Conservation (phyloP, 75 land plant species). For the Isoetes taiwanensis region DNA sequence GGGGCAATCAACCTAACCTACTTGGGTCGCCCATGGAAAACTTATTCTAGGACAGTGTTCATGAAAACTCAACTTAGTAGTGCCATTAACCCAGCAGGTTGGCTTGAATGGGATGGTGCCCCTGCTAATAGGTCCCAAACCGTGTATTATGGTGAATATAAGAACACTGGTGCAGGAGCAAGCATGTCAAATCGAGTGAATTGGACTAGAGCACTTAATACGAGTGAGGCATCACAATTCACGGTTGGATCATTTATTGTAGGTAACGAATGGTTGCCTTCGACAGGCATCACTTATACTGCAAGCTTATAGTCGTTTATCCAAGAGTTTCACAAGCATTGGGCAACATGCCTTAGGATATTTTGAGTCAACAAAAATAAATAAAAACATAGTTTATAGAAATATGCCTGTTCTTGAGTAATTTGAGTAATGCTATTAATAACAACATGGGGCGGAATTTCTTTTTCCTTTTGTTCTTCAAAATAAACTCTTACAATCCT, state of each 20-base stretch:
- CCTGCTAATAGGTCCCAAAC: conserved; percentile 14
- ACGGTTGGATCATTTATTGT: conserved; percentile 11
- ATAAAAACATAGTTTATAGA: too few species aligned
- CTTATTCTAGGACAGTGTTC: conserved; percentile 29
- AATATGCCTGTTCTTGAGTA: too few species aligned
- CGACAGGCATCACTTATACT: conserved; percentile 21
- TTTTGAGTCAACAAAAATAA: too few species aligned
- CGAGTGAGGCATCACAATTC: conserved; percentile 8
- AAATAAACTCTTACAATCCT: too few species aligned
- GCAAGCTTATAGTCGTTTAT: conserved; percentile 4
- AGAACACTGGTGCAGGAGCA: conserved; percentile 31
- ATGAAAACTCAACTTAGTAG: conserved; percentile 12
- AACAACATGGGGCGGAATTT: too few species aligned
- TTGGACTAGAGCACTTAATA: conserved; percentile 18
- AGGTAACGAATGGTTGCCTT: conserved; percentile 14
- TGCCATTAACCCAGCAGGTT: conserved; percentile 22
- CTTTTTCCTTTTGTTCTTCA: too few species aligned
- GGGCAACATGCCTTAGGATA: too few species aligned
- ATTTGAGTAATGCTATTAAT: too few species aligned
- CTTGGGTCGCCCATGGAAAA: conserved; percentile 74
- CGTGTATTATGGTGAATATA: conserved; percentile 29
- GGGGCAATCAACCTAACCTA: conserved; percentile 19
- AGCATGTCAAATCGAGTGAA: conserved; percentile 14
- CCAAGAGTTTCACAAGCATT: too few species aligned
- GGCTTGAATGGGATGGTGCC: conserved; percentile 20